Evolutionary conservation across 148 eudicot genomes (phyloP).

Genomic region (Talinum fruticosum): DNA sequence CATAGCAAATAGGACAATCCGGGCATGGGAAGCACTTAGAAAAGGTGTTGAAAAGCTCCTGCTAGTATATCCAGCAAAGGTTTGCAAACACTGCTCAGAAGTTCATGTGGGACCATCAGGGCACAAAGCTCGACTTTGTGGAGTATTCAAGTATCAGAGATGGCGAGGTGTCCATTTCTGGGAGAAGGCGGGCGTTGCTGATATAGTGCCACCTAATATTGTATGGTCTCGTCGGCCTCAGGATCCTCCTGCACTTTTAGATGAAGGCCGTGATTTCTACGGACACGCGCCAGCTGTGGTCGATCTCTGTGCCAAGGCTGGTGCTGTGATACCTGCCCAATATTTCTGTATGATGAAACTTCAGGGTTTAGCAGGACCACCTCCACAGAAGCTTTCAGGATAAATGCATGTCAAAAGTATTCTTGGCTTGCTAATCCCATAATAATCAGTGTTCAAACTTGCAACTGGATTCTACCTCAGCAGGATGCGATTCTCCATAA

Average conservation of each 20-base stretch:
- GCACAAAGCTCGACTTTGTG: constrained; percentile 86
- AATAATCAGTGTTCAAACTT: not conserved
- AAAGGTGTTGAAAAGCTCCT: constrained; percentile 63
- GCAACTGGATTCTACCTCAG: not conserved
- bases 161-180: constrained; percentile 77
- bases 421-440: constrained; percentile 8
- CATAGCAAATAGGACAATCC: constrained; percentile 49
- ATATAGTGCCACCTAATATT: constrained; percentile 72
- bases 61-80: constrained; percentile 65
- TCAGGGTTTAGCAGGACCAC: constrained; percentile 58
- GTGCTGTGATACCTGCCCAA: constrained; percentile 44
- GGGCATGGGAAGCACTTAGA: constrained; percentile 72
- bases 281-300: constrained; percentile 97
- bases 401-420: constrained; percentile 7
- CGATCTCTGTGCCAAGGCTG: constrained; percentile 77
- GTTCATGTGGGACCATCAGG: constrained; percentile 97
- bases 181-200: constrained; percentile 75
- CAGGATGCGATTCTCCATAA: not conserved
- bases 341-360: constrained; percentile 81
- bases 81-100: constrained; percentile 77
- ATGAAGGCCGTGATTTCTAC: constrained; percentile 63
- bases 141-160: constrained; percentile 74
- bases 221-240: constrained; percentile 76
- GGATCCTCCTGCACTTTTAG: constrained; percentile 61
- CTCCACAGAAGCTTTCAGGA: constrained; percentile 3